Percentiles rank a stretch among this genome's conserved stretches.
These are phyloP conservation scores for Vanderwaltozyma polyspora DNA, from an alignment of 805 yeast genomes.

Conservation along the genomic window DNA sequence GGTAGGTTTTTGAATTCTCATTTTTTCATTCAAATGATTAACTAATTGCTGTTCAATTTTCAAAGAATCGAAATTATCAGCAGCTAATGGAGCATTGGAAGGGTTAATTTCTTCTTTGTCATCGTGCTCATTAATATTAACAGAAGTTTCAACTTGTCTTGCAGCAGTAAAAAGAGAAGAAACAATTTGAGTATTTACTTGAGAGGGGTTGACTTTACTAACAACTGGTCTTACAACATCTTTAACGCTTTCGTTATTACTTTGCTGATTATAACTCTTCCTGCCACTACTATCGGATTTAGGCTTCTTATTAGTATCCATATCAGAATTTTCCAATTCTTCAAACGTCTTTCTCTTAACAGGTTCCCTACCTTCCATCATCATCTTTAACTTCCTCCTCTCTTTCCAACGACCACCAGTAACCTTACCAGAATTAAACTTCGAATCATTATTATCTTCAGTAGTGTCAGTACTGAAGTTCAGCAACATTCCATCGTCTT, in stretches of 20 bases:
- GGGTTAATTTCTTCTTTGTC: slow-evolving; percentile 33
- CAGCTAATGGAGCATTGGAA: slow-evolving; percentile 74
- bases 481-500: slow-evolving; percentile 40
- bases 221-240: too few relatives aligned
- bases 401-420: slow-evolving; percentile 79
- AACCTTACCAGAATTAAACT: slow-evolving; percentile 29
- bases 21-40: slow-evolving; percentile 42
- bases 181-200: slow-evolving; percentile 41
- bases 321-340: background rate
- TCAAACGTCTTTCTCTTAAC: slow-evolving; percentile 5
- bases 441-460: slow-evolving; percentile 15
- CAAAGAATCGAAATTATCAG: slow-evolving; percentile 58
- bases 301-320: slow-evolving; percentile 5
- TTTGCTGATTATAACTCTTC: background rate
- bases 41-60: slow-evolving; percentile 50
- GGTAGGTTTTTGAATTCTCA: slow-evolving; percentile 62
- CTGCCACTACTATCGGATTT: background rate
- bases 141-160: slow-evolving; percentile 35
- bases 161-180: slow-evolving; percentile 77
- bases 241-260: background rate
- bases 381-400: slow-evolving; percentile 48
- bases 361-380: slow-evolving; percentile 35
- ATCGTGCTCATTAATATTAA: slow-evolving; percentile 29
- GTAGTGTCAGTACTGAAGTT: slow-evolving; percentile 56
- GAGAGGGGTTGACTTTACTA: slow-evolving; percentile 1